Evolutionary conservation across 1,139 yeast genomes (phyloP).

Genomic region (Lodderomyces jiufengensis): DNA sequence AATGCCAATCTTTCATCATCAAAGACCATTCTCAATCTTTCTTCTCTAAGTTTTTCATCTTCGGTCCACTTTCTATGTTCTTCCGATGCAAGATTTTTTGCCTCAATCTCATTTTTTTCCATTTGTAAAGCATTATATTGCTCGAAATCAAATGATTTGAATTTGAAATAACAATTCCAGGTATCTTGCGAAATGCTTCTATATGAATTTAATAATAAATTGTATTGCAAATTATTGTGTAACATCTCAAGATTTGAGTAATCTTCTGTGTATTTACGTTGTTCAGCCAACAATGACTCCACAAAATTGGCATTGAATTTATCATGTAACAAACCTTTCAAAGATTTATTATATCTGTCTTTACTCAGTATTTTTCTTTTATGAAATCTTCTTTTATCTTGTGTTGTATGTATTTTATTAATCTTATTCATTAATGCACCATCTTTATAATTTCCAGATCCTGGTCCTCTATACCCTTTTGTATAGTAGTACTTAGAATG

Average conservation of each 20-base stretch:
- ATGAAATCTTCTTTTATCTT: constrained; percentile 16
- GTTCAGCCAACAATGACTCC: constrained; percentile 27
- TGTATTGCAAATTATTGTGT: constrained; percentile 42
- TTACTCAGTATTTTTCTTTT: constrained; percentile 15
- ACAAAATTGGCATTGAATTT: constrained; percentile 31
- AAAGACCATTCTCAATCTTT: constrained; percentile 13
- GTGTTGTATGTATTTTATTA: constrained; percentile 27
- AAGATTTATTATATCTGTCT: constrained; percentile 22
- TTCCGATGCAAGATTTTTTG: constrained; percentile 6
- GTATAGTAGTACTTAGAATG: constrained; percentile 40
- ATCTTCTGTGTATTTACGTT: constrained; percentile 35
- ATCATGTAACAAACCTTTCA: constrained; percentile 41
- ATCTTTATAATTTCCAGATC: constrained; percentile 47
- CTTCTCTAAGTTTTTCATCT: constrained; percentile 19
- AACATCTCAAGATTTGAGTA: constrained; percentile 41
- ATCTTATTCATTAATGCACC: constrained; percentile 41
- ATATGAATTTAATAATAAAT: constrained; percentile 39
- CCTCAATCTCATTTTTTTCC: constrained; percentile 16
- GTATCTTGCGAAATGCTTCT: constrained; percentile 39
- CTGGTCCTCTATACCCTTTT: constrained; percentile 44
- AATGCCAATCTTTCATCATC: constrained; percentile 15
- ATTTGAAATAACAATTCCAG: constrained; percentile 38
- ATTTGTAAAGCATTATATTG: constrained; percentile 25
- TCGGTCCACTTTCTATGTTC: constrained; percentile 19
- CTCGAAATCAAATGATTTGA: constrained; percentile 40